Evolutionary conservation across 495 filamentous ascomycete species (phyloP), one percentile per base, ranked within the genome.

Genomic region (Aspergillus kassunensis): DNA sequence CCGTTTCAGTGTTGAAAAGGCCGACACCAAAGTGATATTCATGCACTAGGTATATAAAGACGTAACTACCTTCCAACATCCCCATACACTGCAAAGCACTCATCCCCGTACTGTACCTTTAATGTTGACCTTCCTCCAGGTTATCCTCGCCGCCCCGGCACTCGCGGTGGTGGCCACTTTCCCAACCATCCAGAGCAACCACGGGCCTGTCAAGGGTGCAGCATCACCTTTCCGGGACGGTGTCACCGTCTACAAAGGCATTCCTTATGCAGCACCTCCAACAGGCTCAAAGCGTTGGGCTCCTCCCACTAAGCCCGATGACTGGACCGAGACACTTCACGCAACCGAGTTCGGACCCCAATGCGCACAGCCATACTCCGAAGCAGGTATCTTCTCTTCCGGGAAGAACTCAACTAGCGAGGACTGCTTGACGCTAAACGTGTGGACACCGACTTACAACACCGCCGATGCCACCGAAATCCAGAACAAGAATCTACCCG

Each of bases 361-460:
- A n/a, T 59, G 56, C 6, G 51, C 46, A 9, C 56, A 59, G 43
- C 37, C 44, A 9, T 12, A n/a, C 29, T 41, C 30, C 18, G 29
- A 18, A 4, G 53, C 53, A 0, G 53, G 57, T n/a, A 60, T 60
- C 29, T 60, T 60, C 44, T 53, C 41, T 13, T 53, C 23, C 29
- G 53, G 53, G 20, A 56, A 52, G 23, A 49, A 56, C 10, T 23
- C 44, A 11, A 53, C 48, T 9, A 60, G 57, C 5, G 70, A 74
- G 56, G 69, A 74, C 44, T 74, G 70, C 36, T 49, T 69, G 39
- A 65, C 55, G 35, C 54, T 73, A 19, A 71, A 73, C 53, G 57
- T 73, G 45, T 65, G 62, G 62, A 56, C 65, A 29, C 63, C 68
- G 12, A 42, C 53, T 15, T 46, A 69, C 65, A 40, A 53, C 63